Evolutionary conservation across 805 yeast species (phyloP).

Genomic region (Hanseniaspora jakobsenii): DNA sequence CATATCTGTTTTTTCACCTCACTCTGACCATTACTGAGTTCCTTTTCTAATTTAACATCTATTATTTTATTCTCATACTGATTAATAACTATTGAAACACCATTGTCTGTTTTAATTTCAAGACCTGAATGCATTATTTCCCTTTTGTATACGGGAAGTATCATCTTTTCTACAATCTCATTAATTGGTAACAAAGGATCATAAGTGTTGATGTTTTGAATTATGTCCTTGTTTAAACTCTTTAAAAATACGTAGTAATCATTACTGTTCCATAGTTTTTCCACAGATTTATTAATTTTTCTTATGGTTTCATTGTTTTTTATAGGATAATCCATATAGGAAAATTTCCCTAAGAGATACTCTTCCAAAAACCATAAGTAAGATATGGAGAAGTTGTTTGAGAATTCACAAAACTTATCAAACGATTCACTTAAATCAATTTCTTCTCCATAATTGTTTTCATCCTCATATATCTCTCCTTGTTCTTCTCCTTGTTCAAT

Average conservation of each 20-base stretch:
- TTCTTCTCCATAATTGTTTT: conserved; percentile 29
- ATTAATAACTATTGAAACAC: no score
- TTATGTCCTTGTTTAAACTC: conserved; percentile 23
- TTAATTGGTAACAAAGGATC: conserved; percentile 8
- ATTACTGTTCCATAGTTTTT: conserved; percentile 35
- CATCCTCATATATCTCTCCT: conserved; percentile 46
- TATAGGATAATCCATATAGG: conserved; percentile 18
- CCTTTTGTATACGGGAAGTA: no score
- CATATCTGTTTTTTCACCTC: conserved; percentile 32
- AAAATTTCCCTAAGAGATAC: conserved; percentile 23
- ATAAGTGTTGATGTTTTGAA: background rate
- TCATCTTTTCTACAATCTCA: no score
- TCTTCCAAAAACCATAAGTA: conserved; percentile 20
- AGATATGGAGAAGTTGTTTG: conserved; percentile 7
- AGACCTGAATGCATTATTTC: no score
- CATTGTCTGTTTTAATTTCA: no score
- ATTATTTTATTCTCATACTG: conserved; percentile 38
- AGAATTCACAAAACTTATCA: conserved; percentile 32
- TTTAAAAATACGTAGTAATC: conserved; percentile 35
- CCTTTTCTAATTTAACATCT: conserved; percentile 46
- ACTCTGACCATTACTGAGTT: conserved; percentile 62
- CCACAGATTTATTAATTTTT: conserved; percentile 40
- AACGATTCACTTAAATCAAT: conserved; percentile 43
- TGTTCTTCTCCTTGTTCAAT: background rate
- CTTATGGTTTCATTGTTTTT: conserved; percentile 37